Evolutionary conservation across 352 stramenopile genomes (phyloP).

Genomic region (Phytophthora megakarya): DNA sequence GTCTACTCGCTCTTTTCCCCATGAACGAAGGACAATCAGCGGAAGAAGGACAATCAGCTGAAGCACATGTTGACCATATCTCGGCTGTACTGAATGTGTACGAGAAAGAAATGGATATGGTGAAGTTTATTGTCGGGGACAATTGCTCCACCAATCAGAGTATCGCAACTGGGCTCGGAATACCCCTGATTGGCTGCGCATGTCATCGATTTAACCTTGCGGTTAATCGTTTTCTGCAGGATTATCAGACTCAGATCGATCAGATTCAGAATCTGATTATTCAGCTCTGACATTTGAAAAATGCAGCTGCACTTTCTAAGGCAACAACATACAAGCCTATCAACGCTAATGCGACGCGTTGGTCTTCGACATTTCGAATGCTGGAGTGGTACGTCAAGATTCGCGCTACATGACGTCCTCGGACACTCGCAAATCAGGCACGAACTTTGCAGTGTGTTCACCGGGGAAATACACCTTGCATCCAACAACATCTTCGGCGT

Average conservation of each 20-base stretch:
- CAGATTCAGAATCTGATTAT: not conserved
- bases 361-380: too few relatives aligned
- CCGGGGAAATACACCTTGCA: constrained; percentile 8
- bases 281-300: too few relatives aligned
- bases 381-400: too few relatives aligned
- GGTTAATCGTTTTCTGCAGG: not conserved
- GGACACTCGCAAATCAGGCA: constrained; percentile 6
- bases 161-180: not conserved
- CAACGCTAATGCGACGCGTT: too few relatives aligned
- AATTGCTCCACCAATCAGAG: not conserved
- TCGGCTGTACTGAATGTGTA: not conserved
- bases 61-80: not conserved
- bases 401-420: too few relatives aligned
- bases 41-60: not conserved
- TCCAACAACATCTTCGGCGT: constrained; percentile 10
- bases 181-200: not conserved
- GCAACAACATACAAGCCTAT: too few relatives aligned
- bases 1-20: not conserved
- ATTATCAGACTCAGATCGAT: not conserved
- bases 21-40: not conserved
- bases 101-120: not conserved
- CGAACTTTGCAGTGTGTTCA: constrained; percentile 11
- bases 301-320: too few relatives aligned
- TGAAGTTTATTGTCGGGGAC: not conserved
- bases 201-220: not conserved